Evolutionary conservation across 768 basidiomycete genomes (phyloP).

Genomic region (Lactarius hengduanensis): DNA sequence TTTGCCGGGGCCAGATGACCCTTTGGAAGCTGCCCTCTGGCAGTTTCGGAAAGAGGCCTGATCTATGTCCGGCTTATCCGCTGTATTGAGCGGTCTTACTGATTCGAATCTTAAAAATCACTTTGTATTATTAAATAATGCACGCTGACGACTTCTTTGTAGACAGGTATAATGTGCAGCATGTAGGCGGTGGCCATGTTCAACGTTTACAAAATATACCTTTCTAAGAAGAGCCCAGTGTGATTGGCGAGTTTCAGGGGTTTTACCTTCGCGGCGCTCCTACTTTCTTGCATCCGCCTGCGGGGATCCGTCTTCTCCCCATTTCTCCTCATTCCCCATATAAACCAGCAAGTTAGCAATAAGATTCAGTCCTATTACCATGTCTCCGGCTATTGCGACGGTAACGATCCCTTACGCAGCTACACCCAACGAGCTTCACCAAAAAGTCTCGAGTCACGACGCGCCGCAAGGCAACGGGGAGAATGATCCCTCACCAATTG

Average conservation of each 20-base stretch:
- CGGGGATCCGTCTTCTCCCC: neutral
- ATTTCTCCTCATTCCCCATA: neutral
- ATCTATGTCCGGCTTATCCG: conserved; percentile 57
- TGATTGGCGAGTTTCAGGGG: neutral
- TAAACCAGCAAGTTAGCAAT: no score
- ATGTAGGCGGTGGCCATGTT: neutral
- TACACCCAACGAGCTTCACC: conserved; percentile 32
- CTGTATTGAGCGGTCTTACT: conserved; percentile 10
- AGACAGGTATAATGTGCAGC: neutral
- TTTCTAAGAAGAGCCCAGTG: neutral
- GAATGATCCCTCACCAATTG: conserved; percentile 64
- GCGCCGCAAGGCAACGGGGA: conserved; percentile 57
- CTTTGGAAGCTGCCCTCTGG: conserved; percentile 41
- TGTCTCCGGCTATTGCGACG: conserved; percentile 41
- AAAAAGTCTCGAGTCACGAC: conserved; percentile 37
- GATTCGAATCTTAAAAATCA: neutral
- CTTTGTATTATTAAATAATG: neutral
- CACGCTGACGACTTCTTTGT: neutral
- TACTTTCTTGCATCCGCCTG: neutral
- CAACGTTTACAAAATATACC: neutral
- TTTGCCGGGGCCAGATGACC: conserved; percentile 87
- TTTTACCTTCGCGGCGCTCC: neutral
- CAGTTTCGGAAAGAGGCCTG: conserved; percentile 44
- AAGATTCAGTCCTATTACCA: conserved; percentile 25
- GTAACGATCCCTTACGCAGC: conserved; percentile 27